These are phyloP conservation scores for Clitoria ternatea DNA, from an alignment of 306 rosid species.

Conservation along the genomic window DNA sequence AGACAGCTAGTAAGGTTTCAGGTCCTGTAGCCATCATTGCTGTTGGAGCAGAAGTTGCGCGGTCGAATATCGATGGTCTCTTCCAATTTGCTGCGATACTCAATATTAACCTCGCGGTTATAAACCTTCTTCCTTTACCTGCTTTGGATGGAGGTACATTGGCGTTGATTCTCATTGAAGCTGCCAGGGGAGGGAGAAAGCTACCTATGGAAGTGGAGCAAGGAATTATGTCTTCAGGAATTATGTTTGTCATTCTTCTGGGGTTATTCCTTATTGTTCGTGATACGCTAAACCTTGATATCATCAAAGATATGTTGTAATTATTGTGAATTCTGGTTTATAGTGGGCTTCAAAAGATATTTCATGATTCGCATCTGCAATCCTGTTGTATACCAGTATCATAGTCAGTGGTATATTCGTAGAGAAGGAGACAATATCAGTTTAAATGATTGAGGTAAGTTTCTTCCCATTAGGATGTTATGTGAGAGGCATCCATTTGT, in stretches of 20 bases:
- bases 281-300: constrained; percentile 89
- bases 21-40: constrained; percentile 96
- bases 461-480: constrained; percentile 35
- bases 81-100: constrained; percentile 88
- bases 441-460: constrained; percentile 31
- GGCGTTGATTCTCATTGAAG: constrained; percentile 82
- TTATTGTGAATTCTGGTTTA: constrained; percentile 16
- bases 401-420: constrained; percentile 17
- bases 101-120: constrained; percentile 79
- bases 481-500: constrained; percentile 24
- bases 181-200: constrained; percentile 94
- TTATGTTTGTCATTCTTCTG: constrained; percentile 69
- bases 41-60: constrained; percentile 91
- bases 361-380: constrained; percentile 25
- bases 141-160: constrained; percentile 89
- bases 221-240: constrained; percentile 86
- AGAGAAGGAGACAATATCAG: constrained; percentile 24
- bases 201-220: constrained; percentile 91
- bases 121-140: constrained; percentile 89
- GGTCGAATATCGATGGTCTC: constrained; percentile 78
- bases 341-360: constrained; percentile 21
- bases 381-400: constrained; percentile 30
- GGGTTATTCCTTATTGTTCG: constrained; percentile 80
- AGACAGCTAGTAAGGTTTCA: constrained; percentile 84
- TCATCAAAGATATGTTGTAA: constrained; percentile 74